Percentiles rank a stretch among this genome's conserved stretches.
Conservation (phyloP, 176 grass and related monocot species). For the Metroxylon sagu region DNA sequence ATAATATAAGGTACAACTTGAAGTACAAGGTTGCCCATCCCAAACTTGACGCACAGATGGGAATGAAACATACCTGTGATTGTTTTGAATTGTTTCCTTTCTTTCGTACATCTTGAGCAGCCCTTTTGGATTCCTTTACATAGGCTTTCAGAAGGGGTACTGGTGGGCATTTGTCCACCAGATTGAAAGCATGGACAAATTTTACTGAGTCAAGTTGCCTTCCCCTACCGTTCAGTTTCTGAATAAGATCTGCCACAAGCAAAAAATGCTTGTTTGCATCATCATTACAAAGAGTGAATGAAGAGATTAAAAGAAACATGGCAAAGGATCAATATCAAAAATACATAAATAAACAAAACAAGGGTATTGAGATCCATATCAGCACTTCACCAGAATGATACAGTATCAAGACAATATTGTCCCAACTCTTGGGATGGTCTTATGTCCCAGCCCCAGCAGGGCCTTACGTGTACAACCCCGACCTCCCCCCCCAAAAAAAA, state of each 20-base stretch:
- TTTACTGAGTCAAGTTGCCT: conserved; percentile 13
- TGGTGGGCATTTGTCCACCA: conserved; percentile 29
- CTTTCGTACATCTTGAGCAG: conserved; percentile 19
- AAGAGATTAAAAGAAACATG: no score
- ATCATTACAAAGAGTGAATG: no score
- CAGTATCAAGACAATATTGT: no score
- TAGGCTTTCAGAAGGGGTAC: conserved; percentile 38
- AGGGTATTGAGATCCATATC: no score
- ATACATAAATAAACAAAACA: no score
- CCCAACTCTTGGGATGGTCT: no score
- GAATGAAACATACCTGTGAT: conserved; percentile 22
- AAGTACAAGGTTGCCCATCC: not conserved
- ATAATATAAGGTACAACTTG: not conserved
- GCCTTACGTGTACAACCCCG: no score
- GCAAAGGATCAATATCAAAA: no score
- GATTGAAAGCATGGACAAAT: conserved; percentile 24
- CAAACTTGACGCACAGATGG: not conserved
- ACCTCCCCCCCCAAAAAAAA: no score
- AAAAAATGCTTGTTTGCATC: not conserved
- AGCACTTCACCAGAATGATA: no score
- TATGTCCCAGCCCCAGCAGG: no score
- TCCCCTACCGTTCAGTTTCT: conserved; percentile 40
- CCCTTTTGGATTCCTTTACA: conserved; percentile 24
- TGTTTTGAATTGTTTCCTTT: conserved; percentile 13
- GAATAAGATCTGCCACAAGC: conserved; percentile 41